Evolutionary conservation across 2,329 filamentous ascomycete genomes (phyloP), one percentile per base, ranked within the genome.

Genomic region (Talaromyces sp.): DNA sequence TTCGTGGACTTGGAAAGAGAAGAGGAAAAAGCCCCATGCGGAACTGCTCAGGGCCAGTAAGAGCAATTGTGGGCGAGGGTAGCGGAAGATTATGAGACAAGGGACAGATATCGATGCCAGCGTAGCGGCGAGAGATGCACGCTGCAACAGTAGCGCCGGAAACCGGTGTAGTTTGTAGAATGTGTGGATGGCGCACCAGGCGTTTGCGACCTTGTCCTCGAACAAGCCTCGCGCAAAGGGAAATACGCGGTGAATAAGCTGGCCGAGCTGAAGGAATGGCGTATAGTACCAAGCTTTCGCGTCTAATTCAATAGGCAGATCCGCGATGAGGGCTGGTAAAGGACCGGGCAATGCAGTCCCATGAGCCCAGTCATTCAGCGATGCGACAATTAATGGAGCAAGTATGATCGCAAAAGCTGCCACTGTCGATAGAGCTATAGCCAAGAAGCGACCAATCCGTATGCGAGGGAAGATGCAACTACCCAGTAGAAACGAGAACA

Each of bases 131-230:
- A 97, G 84, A 2, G 95, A 92, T 1, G 87, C 86, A 62, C 87
- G 87, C 74, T 96, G 92, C 35, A 99, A 86, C 6, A 92, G 76
- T 8, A 85, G 83, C 2, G 87, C 78, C 0, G 91, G 87, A 69
- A 92, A 95, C 19, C 86, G 81, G 68, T 90, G 86, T 43, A 99
- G 86, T 79, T 99, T 99, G 80, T 97, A 84, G 63, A 96, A 84
- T 0, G 95, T 90, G 75, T 98, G 96, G 64, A 94, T 84, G 4
- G 93, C 90, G 75, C 95, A 99, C 95, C 95, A 99, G 73, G 97
- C 90, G 75, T 99, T 99, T 73, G 95, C 95, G 22, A 99, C 96
- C 79, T 99, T 99, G 81, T 98, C 95, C 79, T 99, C 96, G 73
- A 98, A 99, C 7, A 99, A 81, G 3, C 95, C 95, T n/a, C 95